These are phyloP conservation scores for Aspergillus biplanus DNA, from an alignment of 495 filamentous ascomycete genomes.

Conservation along the genomic window DNA sequence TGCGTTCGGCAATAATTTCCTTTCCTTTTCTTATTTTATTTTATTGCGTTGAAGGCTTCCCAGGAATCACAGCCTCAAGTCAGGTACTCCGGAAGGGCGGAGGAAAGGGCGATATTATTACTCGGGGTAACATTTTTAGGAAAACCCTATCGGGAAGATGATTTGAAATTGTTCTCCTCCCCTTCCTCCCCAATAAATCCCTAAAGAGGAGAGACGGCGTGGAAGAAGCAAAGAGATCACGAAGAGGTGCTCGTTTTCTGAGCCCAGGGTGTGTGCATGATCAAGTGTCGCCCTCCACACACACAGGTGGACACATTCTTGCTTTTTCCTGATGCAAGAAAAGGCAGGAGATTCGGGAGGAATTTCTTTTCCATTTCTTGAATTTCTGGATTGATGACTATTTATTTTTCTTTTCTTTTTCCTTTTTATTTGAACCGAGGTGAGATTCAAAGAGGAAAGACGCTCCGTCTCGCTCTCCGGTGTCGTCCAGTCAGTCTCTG, in stretches of 20 bases:
- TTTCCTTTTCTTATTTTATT: too few species aligned
- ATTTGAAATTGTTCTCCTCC: too few species aligned
- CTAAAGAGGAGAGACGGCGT: too few species aligned
- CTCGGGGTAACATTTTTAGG: too few species aligned
- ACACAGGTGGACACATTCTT: conserved; percentile 22
- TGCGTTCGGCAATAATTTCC: too few species aligned
- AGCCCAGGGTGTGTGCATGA: neutral
- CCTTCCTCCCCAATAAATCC: too few species aligned
- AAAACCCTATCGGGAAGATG: too few species aligned
- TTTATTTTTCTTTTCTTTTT: conserved; percentile 3
- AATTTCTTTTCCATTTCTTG: conserved; percentile 5
- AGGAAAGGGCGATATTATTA: too few species aligned
- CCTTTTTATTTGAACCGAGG: conserved; percentile 1
- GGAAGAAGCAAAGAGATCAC: too few species aligned
- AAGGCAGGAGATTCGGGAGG: conserved; percentile 1
- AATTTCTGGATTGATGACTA: neutral
- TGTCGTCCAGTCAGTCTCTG: neutral
- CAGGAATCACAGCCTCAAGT: too few species aligned
- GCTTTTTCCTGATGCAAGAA: conserved; percentile 20
- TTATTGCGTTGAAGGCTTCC: too few species aligned
- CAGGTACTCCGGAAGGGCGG: too few species aligned
- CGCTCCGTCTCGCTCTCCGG: neutral
- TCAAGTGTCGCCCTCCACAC: conserved; percentile 16
- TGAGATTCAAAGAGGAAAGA: neutral
- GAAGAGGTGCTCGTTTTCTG: neutral